A percentile compares a stretch with the other conserved stretches of the same genome.
phyloP scores from a whole-genome alignment of 805 yeast species.

The Ogataea nitratoaversa region DNA sequence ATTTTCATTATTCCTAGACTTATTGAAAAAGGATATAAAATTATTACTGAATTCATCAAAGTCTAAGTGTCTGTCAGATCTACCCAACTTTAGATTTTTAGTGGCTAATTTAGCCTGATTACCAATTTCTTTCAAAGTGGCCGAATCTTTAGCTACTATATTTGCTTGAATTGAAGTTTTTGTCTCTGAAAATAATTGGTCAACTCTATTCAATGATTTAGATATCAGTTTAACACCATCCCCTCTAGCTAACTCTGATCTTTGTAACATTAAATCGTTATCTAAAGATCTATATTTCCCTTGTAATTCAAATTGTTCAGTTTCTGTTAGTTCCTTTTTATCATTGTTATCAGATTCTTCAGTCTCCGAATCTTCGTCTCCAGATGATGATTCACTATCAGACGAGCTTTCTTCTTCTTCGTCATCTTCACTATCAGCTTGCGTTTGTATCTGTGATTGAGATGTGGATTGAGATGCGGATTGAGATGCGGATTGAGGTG shows the following conservation, averaged over 20 bases:
- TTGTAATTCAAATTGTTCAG: slow-evolving; percentile 23
- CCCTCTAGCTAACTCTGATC: slow-evolving; percentile 52
- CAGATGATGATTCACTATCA: slow-evolving; percentile 1
- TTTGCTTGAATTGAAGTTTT: slow-evolving; percentile 33
- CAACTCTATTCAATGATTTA: slow-evolving; percentile 40
- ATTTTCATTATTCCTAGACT: slow-evolving; percentile 20
- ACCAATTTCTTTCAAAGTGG: slow-evolving; percentile 55
- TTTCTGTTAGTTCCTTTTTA: slow-evolving; percentile 20
- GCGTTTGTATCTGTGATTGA: too few species aligned
- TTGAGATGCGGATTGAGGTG: too few species aligned
- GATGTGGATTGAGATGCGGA: too few species aligned
- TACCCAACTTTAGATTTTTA: slow-evolving; percentile 55
- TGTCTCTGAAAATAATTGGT: slow-evolving; percentile 41
- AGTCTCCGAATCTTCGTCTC: slow-evolving; percentile 12
- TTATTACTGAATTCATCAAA: slow-evolving; percentile 43
- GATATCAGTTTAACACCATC: slow-evolving; percentile 51
- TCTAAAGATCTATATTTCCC: slow-evolving; percentile 24
- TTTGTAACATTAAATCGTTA: slow-evolving; percentile 28
- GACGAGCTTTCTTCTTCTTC: not conserved
- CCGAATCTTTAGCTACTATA: slow-evolving; percentile 59
- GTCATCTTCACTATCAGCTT: slow-evolving; percentile 5
- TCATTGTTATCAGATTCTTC: slow-evolving; percentile 1
- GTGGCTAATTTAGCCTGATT: slow-evolving; percentile 63
- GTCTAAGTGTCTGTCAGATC: slow-evolving; percentile 46
- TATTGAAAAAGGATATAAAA: slow-evolving; percentile 32